Evolutionary conservation across 352 stramenopile genomes (phyloP).

Genomic region (Phytophthora gonapodyides): DNA sequence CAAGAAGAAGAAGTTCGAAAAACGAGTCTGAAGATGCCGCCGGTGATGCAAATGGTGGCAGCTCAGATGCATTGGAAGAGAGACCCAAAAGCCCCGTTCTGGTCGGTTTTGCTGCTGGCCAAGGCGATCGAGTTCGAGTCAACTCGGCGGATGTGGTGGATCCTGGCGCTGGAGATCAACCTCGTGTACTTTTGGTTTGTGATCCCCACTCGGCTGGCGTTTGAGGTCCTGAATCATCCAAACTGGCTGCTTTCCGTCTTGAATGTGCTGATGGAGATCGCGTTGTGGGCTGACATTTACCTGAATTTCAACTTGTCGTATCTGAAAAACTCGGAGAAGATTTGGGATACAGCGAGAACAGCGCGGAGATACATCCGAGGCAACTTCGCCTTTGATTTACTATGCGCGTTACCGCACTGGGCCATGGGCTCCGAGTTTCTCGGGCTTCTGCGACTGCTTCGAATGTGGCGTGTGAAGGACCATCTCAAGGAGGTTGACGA

Average conservation of each 20-base stretch:
- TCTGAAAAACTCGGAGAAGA: slow-evolving; percentile 61
- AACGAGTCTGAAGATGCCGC: slow-evolving; percentile 31
- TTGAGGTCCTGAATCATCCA: slow-evolving; percentile 34
- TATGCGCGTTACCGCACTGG: slow-evolving; percentile 53
- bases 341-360: slow-evolving; percentile 44
- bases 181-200: slow-evolving; percentile 65
- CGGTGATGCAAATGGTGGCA: slow-evolving; percentile 30
- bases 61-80: slow-evolving; percentile 23
- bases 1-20: slow-evolving; percentile 3
- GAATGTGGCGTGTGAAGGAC: slow-evolving; percentile 35
- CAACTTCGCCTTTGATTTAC: slow-evolving; percentile 45
- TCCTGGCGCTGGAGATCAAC: slow-evolving; percentile 46
- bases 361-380: slow-evolving; percentile 40
- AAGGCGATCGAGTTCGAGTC: slow-evolving; percentile 52
- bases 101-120: slow-evolving; percentile 37
- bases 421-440: slow-evolving; percentile 25
- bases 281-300: slow-evolving; percentile 55
- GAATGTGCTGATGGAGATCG: slow-evolving; percentile 46
- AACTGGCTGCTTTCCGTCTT: slow-evolving; percentile 40
- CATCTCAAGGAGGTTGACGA: slow-evolving; percentile 57
- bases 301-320: slow-evolving; percentile 64
- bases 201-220: slow-evolving; percentile 49
- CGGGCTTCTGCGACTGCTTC: slow-evolving; percentile 46
- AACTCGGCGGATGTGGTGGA: slow-evolving; percentile 49
- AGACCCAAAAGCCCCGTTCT: slow-evolving; percentile 28